Base-by-base conservation (phyloP, 352 stramenopile genomes). In the Pythium utonaiense region DNA sequence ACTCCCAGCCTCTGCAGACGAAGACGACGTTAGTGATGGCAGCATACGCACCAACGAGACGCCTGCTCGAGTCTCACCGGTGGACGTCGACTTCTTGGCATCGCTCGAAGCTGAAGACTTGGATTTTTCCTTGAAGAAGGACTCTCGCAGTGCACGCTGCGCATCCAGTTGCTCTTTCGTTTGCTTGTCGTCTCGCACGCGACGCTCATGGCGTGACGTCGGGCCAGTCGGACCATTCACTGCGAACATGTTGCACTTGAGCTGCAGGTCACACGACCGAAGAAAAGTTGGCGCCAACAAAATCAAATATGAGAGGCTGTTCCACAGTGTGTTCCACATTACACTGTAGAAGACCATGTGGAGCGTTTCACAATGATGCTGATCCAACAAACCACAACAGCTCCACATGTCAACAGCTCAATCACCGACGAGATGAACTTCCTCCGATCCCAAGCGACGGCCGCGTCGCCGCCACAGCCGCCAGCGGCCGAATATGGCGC, bases 221-320 rank as follows among this genome's bases (percentile, higher is more conserved):
- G 84, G 84, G 0, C 84, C 80, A 17, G 77, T 88, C 7, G 82
- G 82, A 0, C 84, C 82, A 65, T 92, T 94, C 36, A 92, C 82
- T 22, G 71, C 65, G 60, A 92, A 92, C 84, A 92, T 94, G 21
- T 6, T 53, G 31, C 27, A 50, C 17, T 57, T 48, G 33, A 53
- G 13, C 44, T 31, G 16, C 31, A 53, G 25, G n/a, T 14, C 9
- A 36, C 44, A 33, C n/a, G n/a, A n/a, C n/a, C n/a, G n/a, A n/a
- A n/a, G 38, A 13, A 51, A 48, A 57, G 38, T 54, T 68, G 45
- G 53, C 61, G 61, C 61, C 61, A 68, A 47, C 40, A 47, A 47
- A 61, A 61, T 67, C 47, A 57, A 57, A 42, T 57, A 48, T 58
- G 47, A 60, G 28, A 55, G 53, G 53, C 19, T 31, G 0, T 16